Conservation (phyloP, 108 stramenopile genomes). For the Thalassiosira profunda region DNA sequence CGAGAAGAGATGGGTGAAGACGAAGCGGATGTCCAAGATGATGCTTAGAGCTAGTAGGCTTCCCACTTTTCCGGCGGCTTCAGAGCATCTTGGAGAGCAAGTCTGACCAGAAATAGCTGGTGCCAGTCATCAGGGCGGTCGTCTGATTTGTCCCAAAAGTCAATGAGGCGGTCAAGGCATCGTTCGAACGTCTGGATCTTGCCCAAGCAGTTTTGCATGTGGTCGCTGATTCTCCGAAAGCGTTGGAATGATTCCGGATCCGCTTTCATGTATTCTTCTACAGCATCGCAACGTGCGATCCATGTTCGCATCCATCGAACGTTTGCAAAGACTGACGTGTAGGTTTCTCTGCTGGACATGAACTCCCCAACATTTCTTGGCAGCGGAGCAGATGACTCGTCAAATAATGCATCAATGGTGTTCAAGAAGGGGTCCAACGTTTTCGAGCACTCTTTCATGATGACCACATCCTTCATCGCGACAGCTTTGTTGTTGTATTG, state of each 20-base stretch:
- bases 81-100: constrained; percentile 12
- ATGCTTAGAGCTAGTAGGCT: too few species aligned
- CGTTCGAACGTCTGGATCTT: constrained; percentile 4
- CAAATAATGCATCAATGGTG: constrained; percentile 3
- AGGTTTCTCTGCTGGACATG: constrained; percentile 21
- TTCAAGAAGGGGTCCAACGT: constrained; percentile 7
- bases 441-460: constrained; percentile 2
- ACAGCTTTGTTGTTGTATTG: background rate
- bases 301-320: constrained; percentile 15
- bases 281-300: background rate
- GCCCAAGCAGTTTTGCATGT: background rate
- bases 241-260: background rate
- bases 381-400: background rate
- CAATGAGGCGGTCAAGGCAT: constrained; percentile 12
- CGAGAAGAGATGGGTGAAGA: constrained; percentile 20
- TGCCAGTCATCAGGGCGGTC: constrained; percentile 29
- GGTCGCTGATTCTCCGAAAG: constrained; percentile 4
- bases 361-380: constrained; percentile 10
- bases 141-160: constrained; percentile 16
- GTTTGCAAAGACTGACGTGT: constrained; percentile 12
- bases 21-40: too few species aligned
- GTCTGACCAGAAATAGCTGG: constrained; percentile 10
- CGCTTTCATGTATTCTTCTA: background rate
- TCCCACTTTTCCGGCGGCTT: background rate
- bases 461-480: background rate